These are phyloP conservation scores for Sodiomyces alkalinus DNA, from an alignment of 2,329 filamentous ascomycete species.

Conservation along the genomic window DNA sequence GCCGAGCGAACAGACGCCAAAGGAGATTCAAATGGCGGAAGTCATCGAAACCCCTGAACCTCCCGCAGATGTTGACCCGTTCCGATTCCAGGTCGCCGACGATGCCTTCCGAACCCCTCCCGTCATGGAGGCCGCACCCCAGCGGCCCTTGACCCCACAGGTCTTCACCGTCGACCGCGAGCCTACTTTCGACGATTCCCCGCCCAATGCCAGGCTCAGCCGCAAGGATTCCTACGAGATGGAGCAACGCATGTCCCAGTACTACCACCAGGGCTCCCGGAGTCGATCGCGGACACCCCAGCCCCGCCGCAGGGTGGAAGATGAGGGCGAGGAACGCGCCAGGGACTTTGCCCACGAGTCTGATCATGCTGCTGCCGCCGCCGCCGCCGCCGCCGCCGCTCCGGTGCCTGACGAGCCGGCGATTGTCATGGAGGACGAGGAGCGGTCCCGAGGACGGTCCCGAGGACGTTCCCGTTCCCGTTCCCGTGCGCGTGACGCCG, in stretches of 20 bases:
- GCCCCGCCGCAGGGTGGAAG: constrained; percentile 7
- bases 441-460: too few species aligned
- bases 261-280: constrained; percentile 10
- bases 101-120: constrained; percentile 33
- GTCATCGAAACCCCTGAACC: constrained; percentile 9
- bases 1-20: neutral
- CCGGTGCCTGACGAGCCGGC: too few species aligned
- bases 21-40: constrained; percentile 6
- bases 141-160: constrained; percentile 30
- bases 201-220: constrained; percentile 24
- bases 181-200: constrained; percentile 29
- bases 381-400: constrained; percentile 29
- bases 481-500: constrained; percentile 16
- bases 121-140: constrained; percentile 17
- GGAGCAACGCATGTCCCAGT: constrained; percentile 17
- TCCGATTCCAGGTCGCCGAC: constrained; percentile 40
- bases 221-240: constrained; percentile 35
- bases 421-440: constrained; percentile 25
- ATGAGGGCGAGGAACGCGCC: constrained; percentile 25
- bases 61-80: constrained; percentile 33
- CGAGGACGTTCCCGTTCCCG: too few species aligned
- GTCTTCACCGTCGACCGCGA: constrained; percentile 39
- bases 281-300: constrained; percentile 11
- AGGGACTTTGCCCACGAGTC: constrained; percentile 28
- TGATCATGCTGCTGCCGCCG: constrained; percentile 31